Percentiles rank a stretch among this genome's conserved stretches.
Evolutionary conservation across 352 stramenopile species (phyloP).

Genomic region (Pythium biforme): DNA sequence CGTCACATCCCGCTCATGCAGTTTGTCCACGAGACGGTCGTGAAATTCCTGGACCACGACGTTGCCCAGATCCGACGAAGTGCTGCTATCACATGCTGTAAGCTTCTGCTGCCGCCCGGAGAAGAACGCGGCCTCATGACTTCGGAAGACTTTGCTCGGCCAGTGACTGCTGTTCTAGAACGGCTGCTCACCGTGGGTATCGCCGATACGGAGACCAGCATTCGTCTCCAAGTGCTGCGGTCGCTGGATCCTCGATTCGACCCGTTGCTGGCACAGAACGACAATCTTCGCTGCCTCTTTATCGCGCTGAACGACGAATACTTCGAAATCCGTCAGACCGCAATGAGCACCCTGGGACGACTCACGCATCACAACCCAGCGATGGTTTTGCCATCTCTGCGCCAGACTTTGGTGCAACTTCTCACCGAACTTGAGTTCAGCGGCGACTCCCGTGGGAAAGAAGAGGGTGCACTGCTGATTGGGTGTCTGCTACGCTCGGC

Average conservation of each 20-base stretch:
- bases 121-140: constrained; percentile 65
- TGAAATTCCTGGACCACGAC: constrained; percentile 87
- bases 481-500: constrained; percentile 79
- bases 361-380: constrained; percentile 86
- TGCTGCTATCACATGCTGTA: constrained; percentile 86
- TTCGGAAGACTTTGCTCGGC: constrained; percentile 68
- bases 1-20: constrained; percentile 86
- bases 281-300: constrained; percentile 84
- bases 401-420: constrained; percentile 84
- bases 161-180: constrained; percentile 75
- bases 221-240: constrained; percentile 74
- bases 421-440: constrained; percentile 86
- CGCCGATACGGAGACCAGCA: constrained; percentile 83
- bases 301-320: constrained; percentile 87
- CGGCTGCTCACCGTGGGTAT: constrained; percentile 83
- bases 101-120: constrained; percentile 67
- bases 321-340: constrained; percentile 86
- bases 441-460: constrained; percentile 75
- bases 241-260: constrained; percentile 85
- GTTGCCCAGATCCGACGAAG: constrained; percentile 82
- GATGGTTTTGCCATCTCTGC: constrained; percentile 74
- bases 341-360: constrained; percentile 84
- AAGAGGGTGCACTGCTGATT: constrained; percentile 81
- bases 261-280: constrained; percentile 72
- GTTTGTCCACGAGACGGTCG: constrained; percentile 85